Base-by-base conservation (phyloP, 2,329 filamentous ascomycete genomes). In the Dendryphion nanum region DNA sequence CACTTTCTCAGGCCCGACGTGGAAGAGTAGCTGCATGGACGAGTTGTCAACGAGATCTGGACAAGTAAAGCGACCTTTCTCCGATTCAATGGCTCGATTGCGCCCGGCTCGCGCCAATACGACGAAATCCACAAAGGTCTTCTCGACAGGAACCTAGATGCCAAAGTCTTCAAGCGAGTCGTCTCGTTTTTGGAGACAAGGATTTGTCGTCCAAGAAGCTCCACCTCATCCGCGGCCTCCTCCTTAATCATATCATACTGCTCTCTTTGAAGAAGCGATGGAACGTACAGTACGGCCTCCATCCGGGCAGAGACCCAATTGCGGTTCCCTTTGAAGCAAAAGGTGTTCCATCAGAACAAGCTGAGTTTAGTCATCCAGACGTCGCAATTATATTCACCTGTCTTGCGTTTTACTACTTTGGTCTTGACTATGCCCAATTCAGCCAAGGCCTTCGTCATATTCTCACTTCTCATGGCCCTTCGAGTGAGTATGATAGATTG, bases 351-450 rank as follows among this genome's bases (percentile, higher is more conserved):
- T 76, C 75, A 0, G 74, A 78, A 1, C 73, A 77, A 6, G 76
- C 83, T 0, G 83, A 89, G 53, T 89, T 76, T 56, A 81, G 83
- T 0, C 83, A 89, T 46, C 81, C 83, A 0, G 78, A 89, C 53
- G 81, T 60, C 2, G 53, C 57, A 2, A 65, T 66, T 24, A 38
- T 61, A 8, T 40, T 66, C 24, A 65, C 63, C 4, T 60, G 53
- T 18, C 59, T 86, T 0, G 71, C 78, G 0, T 85, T 82, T 46
- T 86, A 86, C 46, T 81, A 83, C 30, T 55, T 71, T 2, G 82
- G 82, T 0, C 55, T 86, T 0, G 72, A 39, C 3, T 35, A 67
- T 1, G 13, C 38, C 0, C 79, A 84, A 40, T 64, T 83, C 0
- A 63, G 61, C 1, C 65, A 77, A 24, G 68, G 68, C 0, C 59